Conservation (phyloP, 257 asterid species). For the Catharanthus roseus region DNA sequence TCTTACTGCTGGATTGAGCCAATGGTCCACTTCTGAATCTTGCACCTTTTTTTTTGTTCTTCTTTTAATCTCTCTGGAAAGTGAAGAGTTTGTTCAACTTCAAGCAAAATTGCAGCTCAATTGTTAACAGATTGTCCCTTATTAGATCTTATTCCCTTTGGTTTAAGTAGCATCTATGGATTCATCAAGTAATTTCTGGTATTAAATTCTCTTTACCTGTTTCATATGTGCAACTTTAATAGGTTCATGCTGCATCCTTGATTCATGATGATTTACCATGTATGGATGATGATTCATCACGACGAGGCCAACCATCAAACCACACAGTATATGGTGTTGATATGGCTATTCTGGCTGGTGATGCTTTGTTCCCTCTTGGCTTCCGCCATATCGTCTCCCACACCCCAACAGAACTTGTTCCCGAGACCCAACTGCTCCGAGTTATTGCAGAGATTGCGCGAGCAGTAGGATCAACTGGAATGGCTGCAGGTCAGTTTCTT, state of each 20-base stretch:
- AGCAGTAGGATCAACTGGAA: slow-evolving; percentile 96
- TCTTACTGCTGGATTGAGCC: too few species aligned
- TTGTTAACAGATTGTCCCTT: too few species aligned
- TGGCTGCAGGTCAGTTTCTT: slow-evolving; percentile 91
- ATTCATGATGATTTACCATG: slow-evolving; percentile 95
- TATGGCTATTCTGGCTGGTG: slow-evolving; percentile 96
- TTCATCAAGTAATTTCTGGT: slow-evolving; percentile 8
- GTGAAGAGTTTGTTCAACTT: not conserved
- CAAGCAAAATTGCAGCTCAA: not conserved
- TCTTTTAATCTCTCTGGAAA: not conserved
- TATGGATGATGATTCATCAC: slow-evolving; percentile 94
- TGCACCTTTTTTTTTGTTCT: too few species aligned
- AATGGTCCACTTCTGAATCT: too few species aligned
- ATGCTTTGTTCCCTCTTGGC: slow-evolving; percentile 91
- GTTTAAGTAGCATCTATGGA: not conserved
- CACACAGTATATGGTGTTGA: slow-evolving; percentile 84
- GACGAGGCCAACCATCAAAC: slow-evolving; percentile 85
- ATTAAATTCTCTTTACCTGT: not conserved
- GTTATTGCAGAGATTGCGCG: slow-evolving; percentile 88
- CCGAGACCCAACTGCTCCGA: slow-evolving; percentile 54
- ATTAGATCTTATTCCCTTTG: not conserved
- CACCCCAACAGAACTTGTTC: slow-evolving; percentile 73
- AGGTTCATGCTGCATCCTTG: slow-evolving; percentile 95
- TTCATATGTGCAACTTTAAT: not conserved
- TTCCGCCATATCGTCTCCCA: slow-evolving; percentile 86